phyloP scores from a whole-genome alignment of 2,329 filamentous ascomycete species.

The Daldinia sp. region DNA sequence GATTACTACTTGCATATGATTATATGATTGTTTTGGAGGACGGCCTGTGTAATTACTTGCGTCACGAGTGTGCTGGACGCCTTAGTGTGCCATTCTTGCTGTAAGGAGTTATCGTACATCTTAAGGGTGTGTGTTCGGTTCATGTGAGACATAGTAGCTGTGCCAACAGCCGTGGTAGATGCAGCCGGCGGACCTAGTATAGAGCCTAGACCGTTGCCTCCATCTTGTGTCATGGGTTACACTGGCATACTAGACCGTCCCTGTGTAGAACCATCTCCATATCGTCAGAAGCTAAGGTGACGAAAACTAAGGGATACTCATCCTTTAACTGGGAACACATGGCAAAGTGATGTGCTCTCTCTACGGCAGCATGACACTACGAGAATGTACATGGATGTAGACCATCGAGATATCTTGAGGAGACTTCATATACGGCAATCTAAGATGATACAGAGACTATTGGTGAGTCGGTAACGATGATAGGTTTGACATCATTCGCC shows the following conservation, averaged over 20 bases:
- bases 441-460: conserved; percentile 21
- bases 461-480: conserved; percentile 32
- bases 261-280: neutral
- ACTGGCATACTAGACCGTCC: conserved; percentile 13
- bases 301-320: conserved; percentile 1
- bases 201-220: conserved; percentile 37
- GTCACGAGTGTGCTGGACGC: conserved; percentile 27
- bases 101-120: conserved; percentile 40
- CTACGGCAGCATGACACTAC: conserved; percentile 20
- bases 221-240: conserved; percentile 31
- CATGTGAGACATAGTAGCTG: conserved; percentile 34
- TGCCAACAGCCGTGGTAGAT: conserved; percentile 26
- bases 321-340: conserved; percentile 13
- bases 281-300: conserved; percentile 2
- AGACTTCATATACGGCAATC: conserved; percentile 18
- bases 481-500: conserved; percentile 44
- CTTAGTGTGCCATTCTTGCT: conserved; percentile 33
- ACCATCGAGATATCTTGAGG: neutral
- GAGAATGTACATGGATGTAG: neutral
- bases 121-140: conserved; percentile 31
- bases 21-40: conserved; percentile 12
- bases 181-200: conserved; percentile 25
- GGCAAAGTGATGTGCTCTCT: conserved; percentile 1
- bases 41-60: conserved; percentile 39
- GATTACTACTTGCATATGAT: conserved; percentile 25